Evolutionary conservation across 176 grass and related monocot genomes (phyloP), one percentile per base, ranked within the genome.

Genomic region (Carex scoparia): DNA sequence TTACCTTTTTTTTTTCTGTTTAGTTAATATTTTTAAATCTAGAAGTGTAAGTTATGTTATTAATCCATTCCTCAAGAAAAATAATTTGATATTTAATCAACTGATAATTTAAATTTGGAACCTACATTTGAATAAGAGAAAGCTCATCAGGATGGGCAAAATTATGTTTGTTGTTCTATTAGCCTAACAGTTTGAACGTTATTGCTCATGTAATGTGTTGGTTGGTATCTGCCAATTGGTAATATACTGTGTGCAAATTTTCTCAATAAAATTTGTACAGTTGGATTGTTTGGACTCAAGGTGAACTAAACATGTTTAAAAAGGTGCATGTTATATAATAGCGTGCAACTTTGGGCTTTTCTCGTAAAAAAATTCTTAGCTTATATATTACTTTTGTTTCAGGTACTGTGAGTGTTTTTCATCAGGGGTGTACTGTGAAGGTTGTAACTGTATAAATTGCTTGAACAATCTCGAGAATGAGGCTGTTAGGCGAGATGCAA

Each of bases 321-420:
- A 51, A 49, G 10, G 10, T 75, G 46, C 12, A 53, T 75, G 71
- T 75, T 10, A 28, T 31, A 31, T 18, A 57, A 35, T 58, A 10
- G 7, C 48, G 38, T 70, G 28, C 27, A 10, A 5, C 12, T 57
- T 15, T 33, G 30, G 49, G 27, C 69, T 42, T 48, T 72, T 78
- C 38, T 78, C 35, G 49, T 55, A 55, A 55, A 76, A 76, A 55
- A 23, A 55, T 10, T 11, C 72, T 48, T 76, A 76, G 55, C 5
- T 70, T 70, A 2, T 27, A 14, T 76, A 12, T 2, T 32, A 79
- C 57, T 35, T 79, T 33, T 15, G 30, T 68, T 58, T 61, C 85
- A 99, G 96, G 85, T 99, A 99, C 73, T 99, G 96, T 81, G 96
- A 99, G 79, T 99, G 96, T 38, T 99, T 99, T 78, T 93, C 96